phyloP scores from a whole-genome alignment of 768 basidiomycete species.

The Boletus insuetus region DNA sequence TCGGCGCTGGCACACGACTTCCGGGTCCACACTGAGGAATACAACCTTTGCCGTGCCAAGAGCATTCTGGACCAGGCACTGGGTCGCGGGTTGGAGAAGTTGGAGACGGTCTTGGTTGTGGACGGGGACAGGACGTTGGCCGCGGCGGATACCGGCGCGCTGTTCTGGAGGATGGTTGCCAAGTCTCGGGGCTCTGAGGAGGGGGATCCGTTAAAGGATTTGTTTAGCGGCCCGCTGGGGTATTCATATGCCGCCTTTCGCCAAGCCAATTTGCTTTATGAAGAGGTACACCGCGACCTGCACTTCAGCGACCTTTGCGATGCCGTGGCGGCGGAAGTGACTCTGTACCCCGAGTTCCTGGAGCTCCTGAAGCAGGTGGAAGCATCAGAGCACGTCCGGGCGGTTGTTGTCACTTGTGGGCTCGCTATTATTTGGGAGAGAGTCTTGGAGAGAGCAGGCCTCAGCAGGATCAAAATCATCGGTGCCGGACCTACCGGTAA shows the following conservation, averaged over 20 bases:
- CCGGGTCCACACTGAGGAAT: slow-evolving; percentile 11
- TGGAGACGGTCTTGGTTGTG: slow-evolving; percentile 11
- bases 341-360: slow-evolving; percentile 14
- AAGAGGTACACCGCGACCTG: slow-evolving; percentile 11
- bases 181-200: slow-evolving; percentile 11
- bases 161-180: slow-evolving; percentile 13
- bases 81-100: slow-evolving; percentile 10
- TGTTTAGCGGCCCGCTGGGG: slow-evolving; percentile 12
- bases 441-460: slow-evolving; percentile 15
- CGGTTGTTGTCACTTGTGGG: slow-evolving; percentile 15
- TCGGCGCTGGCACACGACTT: slow-evolving; percentile 8
- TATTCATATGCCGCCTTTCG: slow-evolving; percentile 13
- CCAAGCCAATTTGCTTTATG: slow-evolving; percentile 10
- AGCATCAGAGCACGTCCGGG: slow-evolving; percentile 16
- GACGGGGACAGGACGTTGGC: slow-evolving; percentile 12
- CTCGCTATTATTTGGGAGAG: slow-evolving; percentile 9
- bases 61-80: slow-evolving; percentile 14
- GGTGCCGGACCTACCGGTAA: slow-evolving; percentile 9
- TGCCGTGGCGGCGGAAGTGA: slow-evolving; percentile 12
- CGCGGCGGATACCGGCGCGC: slow-evolving; percentile 7
- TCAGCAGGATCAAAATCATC: slow-evolving; percentile 12
- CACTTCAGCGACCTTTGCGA: slow-evolving; percentile 12
- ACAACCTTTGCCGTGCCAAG: slow-evolving; percentile 12
- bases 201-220: slow-evolving; percentile 7
- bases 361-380: slow-evolving; percentile 16